A percentile compares a stretch with the other conserved stretches of the same genome.
These are phyloP conservation scores for Eucalyptus brandiana DNA, from an alignment of 345 rosid genomes.

Conservation along the genomic window DNA sequence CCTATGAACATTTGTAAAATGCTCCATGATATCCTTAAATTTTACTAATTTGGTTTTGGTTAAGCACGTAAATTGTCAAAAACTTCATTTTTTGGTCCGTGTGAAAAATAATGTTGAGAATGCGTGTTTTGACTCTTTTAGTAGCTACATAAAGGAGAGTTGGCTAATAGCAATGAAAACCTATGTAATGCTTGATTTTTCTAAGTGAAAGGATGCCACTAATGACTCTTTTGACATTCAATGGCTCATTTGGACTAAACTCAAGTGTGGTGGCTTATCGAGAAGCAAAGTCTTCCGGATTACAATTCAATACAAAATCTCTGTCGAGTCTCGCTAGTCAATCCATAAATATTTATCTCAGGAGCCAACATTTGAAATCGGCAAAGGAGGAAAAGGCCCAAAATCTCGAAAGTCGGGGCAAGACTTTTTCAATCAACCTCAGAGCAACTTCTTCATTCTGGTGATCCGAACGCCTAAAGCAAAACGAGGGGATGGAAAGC, in stretches of 20 bases:
- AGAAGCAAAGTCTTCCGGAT: neutral
- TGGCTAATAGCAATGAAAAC: neutral
- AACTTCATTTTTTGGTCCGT: accelerated
- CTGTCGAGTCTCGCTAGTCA: neutral
- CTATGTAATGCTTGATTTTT: neutral
- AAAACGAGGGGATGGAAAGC: neutral
- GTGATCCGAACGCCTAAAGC: neutral
- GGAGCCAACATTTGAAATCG: no score
- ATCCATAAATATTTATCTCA: no score
- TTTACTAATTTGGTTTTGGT: neutral
- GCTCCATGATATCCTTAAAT: neutral
- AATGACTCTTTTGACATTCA: neutral
- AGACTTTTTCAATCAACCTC: neutral
- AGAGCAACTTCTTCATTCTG: accelerated
- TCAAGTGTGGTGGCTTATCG: accelerated
- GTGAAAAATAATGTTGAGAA: accelerated
- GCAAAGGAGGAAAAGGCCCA: neutral
- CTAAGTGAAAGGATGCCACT: neutral
- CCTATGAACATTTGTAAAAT: neutral
- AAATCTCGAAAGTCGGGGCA: neutral
- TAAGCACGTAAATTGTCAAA: neutral
- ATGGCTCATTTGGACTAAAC: neutral
- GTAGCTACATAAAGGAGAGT: accelerated
- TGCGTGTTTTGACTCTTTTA: neutral
- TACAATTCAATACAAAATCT: neutral